Conservation (phyloP, 306 rosid species). For the Glycine latifolia region DNA sequence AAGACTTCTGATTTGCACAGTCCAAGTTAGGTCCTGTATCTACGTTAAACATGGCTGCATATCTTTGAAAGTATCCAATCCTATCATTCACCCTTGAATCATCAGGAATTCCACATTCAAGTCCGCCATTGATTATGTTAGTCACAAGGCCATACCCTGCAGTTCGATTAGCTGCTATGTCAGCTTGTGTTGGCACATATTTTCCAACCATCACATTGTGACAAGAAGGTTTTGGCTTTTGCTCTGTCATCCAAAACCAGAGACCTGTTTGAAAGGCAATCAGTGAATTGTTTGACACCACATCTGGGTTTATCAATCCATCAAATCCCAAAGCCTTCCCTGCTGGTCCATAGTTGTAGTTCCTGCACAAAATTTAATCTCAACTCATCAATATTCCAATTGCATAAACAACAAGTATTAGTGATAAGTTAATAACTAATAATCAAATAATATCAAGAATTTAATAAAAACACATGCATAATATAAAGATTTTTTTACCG, state of each 20-base stretch:
- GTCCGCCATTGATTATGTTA: constrained; percentile 75
- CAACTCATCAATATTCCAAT: neutral
- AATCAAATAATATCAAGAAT: no score
- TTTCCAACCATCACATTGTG: constrained; percentile 79
- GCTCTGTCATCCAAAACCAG: constrained; percentile 84
- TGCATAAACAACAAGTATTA: neutral
- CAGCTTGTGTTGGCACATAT: constrained; percentile 58
- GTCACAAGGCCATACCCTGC: constrained; percentile 74
- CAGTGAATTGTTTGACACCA: constrained; percentile 62
- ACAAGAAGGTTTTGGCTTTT: constrained; percentile 71
- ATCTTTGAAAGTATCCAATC: constrained; percentile 70
- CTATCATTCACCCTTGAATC: constrained; percentile 69
- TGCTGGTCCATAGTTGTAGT: constrained; percentile 80
- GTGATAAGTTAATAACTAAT: neutral
- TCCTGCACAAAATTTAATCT: constrained; percentile 50
- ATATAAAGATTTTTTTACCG: no score
- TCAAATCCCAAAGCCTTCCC: constrained; percentile 79
- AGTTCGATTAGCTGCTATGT: constrained; percentile 67
- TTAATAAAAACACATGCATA: neutral
- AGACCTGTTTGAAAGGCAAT: constrained; percentile 72
- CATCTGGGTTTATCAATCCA: constrained; percentile 68
- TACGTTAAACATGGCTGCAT: constrained; percentile 57
- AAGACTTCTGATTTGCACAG: constrained; percentile 66
- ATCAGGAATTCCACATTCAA: constrained; percentile 70
- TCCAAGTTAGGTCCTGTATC: constrained; percentile 68